These are phyloP conservation scores for Botrytis sinoallii DNA, from an alignment of 2,329 filamentous ascomycete species.

Conservation along the genomic window DNA sequence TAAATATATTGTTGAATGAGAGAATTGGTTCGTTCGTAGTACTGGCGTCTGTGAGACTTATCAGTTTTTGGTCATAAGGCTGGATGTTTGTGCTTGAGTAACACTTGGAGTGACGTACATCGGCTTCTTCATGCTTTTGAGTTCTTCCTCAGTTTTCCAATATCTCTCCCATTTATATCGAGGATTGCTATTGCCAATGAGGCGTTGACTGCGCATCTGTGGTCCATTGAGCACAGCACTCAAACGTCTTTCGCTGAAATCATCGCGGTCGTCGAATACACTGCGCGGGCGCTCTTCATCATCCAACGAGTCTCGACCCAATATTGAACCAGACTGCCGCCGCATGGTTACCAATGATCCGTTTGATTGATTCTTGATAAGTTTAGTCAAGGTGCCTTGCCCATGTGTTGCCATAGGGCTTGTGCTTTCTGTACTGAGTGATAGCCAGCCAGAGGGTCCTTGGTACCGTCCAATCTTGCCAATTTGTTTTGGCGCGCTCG, in stretches of 20 bases:
- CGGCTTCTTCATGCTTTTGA: slow-evolving; percentile 68
- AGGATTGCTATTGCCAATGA: slow-evolving; percentile 87
- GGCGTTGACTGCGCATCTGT: slow-evolving; percentile 75
- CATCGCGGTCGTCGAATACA: slow-evolving; percentile 26
- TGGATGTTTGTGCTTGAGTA: slow-evolving; percentile 4
- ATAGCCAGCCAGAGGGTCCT: slow-evolving; percentile 31
- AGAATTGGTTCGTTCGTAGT: slow-evolving; percentile 87
- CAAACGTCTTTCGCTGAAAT: slow-evolving; percentile 55
- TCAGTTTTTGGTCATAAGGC: slow-evolving; percentile 25
- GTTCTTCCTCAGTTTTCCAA: slow-evolving; percentile 75
- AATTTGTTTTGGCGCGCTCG: slow-evolving; percentile 12
- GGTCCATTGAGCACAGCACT: slow-evolving; percentile 61
- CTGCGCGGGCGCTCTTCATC: slow-evolving; percentile 32
- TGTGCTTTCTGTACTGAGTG: slow-evolving; percentile 31
- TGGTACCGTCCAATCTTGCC: background rate
- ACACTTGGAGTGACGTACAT: slow-evolving; percentile 47
- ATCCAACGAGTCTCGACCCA: slow-evolving; percentile 27
- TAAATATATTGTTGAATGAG: slow-evolving; percentile 90
- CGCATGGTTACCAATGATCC: slow-evolving; percentile 29
- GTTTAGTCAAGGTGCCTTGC: slow-evolving; percentile 30
- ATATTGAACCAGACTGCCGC: slow-evolving; percentile 24
- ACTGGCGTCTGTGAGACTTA: slow-evolving; percentile 57
- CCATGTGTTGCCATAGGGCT: slow-evolving; percentile 37
- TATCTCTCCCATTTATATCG: slow-evolving; percentile 79
- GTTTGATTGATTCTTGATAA: slow-evolving; percentile 36